Evolutionary conservation across 2,329 filamentous ascomycete species (phyloP), one percentile per base, ranked within the genome.

Genomic region (Grosmannia huntii): DNA sequence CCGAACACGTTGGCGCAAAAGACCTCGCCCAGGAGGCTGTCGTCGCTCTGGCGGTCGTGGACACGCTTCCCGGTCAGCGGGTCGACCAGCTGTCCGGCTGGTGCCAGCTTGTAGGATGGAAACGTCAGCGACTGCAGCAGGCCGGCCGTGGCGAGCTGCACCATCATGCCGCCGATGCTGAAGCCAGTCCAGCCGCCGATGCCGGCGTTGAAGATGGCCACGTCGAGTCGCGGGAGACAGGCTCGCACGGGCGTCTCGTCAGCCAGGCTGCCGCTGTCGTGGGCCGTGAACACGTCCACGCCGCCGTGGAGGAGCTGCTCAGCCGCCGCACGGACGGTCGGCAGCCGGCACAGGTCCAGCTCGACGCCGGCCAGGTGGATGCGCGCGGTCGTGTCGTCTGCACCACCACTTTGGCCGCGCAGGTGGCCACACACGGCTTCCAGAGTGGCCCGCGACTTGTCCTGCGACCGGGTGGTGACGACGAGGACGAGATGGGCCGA

Each of bases 1-100:
- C 94, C 94, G 68, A 99, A 97, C 33, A 96, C 80, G 68, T 97
- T 97, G 55, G 92, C 86, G 68, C 86, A 87, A 69, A 97, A 99
- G 21, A 96, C 83, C 64, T 89, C 79, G 3, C 90, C 91, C 0
- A 99, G 74, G 5, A 75, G 52, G 64, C 56, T 61, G 70, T 68
- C 28, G 3, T 70, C 67, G 16, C 79, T 73, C n/a, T 25, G 19
- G 23, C 16, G 19, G 23, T 12, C 28, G 7, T n/a, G 38, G 53
- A 11, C 54, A 57, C 36, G 53, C 33, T 44, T 73, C 70, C 60
- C 74, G 73, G n/a, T 81, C 74, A 69, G 52, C 3, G 70, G 69
- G 60, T 67, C 74, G 36, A 82, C 64, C 3, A 74, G 68, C 49
- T 69, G 67, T 12, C 78, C 77, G 1, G 73, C 70, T 16, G 76